Base-by-base conservation (phyloP, 192 early-diverging fungal species). In the Geranomyces variabilis region DNA sequence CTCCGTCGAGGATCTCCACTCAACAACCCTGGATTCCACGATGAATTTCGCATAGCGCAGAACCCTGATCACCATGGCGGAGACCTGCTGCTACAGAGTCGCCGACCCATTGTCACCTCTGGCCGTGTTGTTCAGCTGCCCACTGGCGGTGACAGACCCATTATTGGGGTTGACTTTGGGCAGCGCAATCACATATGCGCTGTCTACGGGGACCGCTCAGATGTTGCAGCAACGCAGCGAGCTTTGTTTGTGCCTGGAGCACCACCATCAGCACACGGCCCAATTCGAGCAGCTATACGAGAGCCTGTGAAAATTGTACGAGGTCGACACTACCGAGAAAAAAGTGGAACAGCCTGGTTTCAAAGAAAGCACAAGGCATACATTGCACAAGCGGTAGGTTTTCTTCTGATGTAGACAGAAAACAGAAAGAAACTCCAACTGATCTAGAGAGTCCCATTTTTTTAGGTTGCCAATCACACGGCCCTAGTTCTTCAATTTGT, bases 331-430 rank as follows among this genome's bases (percentile, higher is more conserved):
- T 62, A 62, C 19, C 59, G 59, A 12, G 59, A 62, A 24, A 62
- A 62, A 33, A 62, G 24, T 33, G n/a, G n/a, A 30, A 26, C 59
- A 9, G 59, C 59, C 28, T 62, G 59, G 59, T 62, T 62, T 33
- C 5, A 62, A 33, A n/a, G 59, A 30, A 62, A 62, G 31, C 31
- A 33, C 59, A 36, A 29, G 26, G 51, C 19, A 28, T 41, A 7
- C 36, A 41, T 41, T 41, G 36, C 36, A 41, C 36, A 41, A 41
- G 36, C 36, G 3, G 36, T 41, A 41, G 10, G 36, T 41, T 10
- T 4, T 3, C 8, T 4, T 8, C 19, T 55, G 3, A 55, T 55
- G 6, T 28, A 28, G 14, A 28, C 2, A 55, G 7, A n/a, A n/a
- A n/a, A n/a, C n/a, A n/a, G n/a, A n/a, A n/a, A n/a, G n/a, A n/a